Evolutionary conservation across 2,329 filamentous ascomycete genomes (phyloP).

Genomic region (Aphanocladium album): DNA sequence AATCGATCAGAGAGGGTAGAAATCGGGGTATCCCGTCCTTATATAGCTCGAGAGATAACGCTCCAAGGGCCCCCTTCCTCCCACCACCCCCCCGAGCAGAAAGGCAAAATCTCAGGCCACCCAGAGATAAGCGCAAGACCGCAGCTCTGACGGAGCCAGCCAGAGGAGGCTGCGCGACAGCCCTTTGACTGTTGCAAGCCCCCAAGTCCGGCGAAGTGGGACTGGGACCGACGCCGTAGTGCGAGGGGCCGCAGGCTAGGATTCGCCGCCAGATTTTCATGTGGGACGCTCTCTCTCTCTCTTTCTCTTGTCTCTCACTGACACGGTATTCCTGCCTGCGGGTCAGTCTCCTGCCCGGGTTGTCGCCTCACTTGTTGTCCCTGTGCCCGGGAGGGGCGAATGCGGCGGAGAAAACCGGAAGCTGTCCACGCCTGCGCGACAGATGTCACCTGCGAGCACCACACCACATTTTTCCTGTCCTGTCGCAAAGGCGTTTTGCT

Average conservation of each 20-base stretch:
- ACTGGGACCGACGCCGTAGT: neutral
- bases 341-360: neutral
- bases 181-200: neutral
- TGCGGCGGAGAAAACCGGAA: slow-evolving; percentile 11
- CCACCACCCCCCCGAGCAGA: neutral
- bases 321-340: neutral
- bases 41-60: slow-evolving; percentile 7
- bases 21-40: slow-evolving; percentile 4
- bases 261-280: slow-evolving; percentile 5
- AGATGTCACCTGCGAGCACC: slow-evolving; percentile 4
- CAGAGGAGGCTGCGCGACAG: neutral
- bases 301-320: neutral
- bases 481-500: neutral
- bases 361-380: slow-evolving; percentile 6
- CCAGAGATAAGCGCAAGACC: slow-evolving; percentile 9
- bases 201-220: slow-evolving; percentile 8
- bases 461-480: slow-evolving; percentile 1
- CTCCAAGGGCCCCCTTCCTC: neutral
- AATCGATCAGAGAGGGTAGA: neutral
- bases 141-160: neutral
- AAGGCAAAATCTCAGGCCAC: slow-evolving; percentile 12
- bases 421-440: neutral
- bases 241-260: slow-evolving; percentile 6
- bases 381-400: neutral
- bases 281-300: neutral